phyloP scores from a whole-genome alignment of 805 yeast genomes.

The Ogataea kodamae region DNA sequence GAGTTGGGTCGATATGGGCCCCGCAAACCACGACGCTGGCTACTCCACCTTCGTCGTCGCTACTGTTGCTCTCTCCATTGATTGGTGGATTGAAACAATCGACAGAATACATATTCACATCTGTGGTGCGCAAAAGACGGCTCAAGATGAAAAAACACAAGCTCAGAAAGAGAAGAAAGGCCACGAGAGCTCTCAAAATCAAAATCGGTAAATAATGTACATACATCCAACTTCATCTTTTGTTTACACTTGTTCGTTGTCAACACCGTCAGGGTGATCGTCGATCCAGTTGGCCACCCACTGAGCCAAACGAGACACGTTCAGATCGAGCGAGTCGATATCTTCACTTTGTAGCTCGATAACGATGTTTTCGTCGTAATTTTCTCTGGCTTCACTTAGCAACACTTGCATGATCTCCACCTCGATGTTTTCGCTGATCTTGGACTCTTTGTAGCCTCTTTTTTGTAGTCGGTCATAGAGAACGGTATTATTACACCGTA shows the following conservation, averaged over 20 bases:
- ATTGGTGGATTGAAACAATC: constrained; percentile 8
- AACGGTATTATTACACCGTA: constrained; percentile 68
- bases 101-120: constrained; percentile 45
- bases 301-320: constrained; percentile 65
- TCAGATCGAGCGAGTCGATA: constrained; percentile 76
- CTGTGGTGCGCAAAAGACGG: constrained; percentile 80
- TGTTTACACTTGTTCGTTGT: constrained; percentile 47
- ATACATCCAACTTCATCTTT: constrained; percentile 7
- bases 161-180: constrained; percentile 94
- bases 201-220: constrained; percentile 47
- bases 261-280: constrained; percentile 60
- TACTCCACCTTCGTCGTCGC: constrained; percentile 3
- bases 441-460: constrained; percentile 75
- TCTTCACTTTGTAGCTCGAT: constrained; percentile 73
- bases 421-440: constrained; percentile 87
- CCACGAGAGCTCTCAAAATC: constrained; percentile 77
- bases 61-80: constrained; percentile 6
- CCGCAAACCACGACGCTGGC: neutral
- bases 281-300: constrained; percentile 78
- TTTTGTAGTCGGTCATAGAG: constrained; percentile 72
- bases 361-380: constrained; percentile 75
- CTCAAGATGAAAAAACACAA: constrained; percentile 98
- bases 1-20: neutral
- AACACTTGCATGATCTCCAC: constrained; percentile 96
- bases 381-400: constrained; percentile 79